Evolutionary conservation across 805 yeast genomes (phyloP), one percentile per base, ranked within the genome.

Genomic region (Ogataea zsoltii): DNA sequence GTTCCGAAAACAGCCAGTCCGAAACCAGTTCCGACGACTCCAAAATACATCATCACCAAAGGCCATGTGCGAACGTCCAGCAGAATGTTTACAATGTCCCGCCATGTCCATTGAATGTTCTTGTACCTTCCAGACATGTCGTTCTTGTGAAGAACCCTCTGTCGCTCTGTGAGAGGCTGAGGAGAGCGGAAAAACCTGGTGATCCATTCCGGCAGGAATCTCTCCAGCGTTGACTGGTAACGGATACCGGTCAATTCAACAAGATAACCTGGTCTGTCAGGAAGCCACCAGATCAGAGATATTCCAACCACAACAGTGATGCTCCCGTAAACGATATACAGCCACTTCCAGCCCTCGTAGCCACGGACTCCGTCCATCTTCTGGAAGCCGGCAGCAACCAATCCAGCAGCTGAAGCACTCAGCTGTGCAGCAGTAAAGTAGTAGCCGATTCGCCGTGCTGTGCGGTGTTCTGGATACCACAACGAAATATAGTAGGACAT

Each of bases 381-480:
- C 62, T 88, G 96, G 70, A 88, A 86, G 0, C 95, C 96, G 2
- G 96, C 96, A 44, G 86, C 79, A 12, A 88, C 88, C 44, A 88
- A 74, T 33, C 96, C 96, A 7, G 91, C 90, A 7, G 81, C 92
- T n/a, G 96, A 82, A 1, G 96, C 91, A 36, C 91, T 82, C n/a
- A 88, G 63, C 66, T 88, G 96, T 1, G 96, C 95, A 16, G 96
- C 96, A 1, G 96, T 88, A 65, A 84, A 88, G 65, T 88, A 88
- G 67, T 85, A 88, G 2, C 96, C 96, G 51, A 88, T 85, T 60
- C 96, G 72, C 51, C 79, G 76, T 2, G 95, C 86, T 54, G 82
- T 77, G 48, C 94, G 72, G 38, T 85, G 82, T 42, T 82, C 77
- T 2, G 96, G 96, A 59, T 88, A 88, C 92, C 95, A 88, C 56